Conservation (phyloP, 2,329 filamentous ascomycete species). For the Paraconiothyrium sp. region DNA sequence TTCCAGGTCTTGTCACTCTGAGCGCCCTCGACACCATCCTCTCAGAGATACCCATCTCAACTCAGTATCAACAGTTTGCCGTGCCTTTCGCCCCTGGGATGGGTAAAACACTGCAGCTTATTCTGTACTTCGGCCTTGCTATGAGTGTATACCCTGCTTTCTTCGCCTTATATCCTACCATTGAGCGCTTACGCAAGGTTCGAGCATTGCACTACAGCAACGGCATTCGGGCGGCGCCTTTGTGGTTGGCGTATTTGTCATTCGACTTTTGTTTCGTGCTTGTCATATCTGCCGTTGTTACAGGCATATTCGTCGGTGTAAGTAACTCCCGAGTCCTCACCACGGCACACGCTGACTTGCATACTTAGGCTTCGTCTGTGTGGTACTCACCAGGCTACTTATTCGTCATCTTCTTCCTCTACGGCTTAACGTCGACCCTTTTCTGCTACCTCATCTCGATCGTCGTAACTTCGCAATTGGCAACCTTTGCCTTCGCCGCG, state of each 20-base stretch:
- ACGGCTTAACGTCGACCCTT: slow-evolving; percentile 79
- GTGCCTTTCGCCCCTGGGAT: slow-evolving; percentile 74
- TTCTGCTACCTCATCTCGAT: slow-evolving; percentile 84
- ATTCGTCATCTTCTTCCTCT: slow-evolving; percentile 82
- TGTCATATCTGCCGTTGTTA: slow-evolving; percentile 70
- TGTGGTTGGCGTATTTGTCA: slow-evolving; percentile 83
- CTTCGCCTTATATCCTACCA: slow-evolving; percentile 88
- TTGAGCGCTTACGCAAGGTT: slow-evolving; percentile 81
- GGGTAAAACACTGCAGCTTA: slow-evolving; percentile 79
- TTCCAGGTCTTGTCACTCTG: slow-evolving; percentile 77
- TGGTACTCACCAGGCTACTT: slow-evolving; percentile 86
- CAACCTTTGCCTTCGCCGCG: slow-evolving; percentile 84
- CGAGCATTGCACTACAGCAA: slow-evolving; percentile 91
- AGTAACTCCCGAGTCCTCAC: slow-evolving; percentile 15
- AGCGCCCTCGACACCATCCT: slow-evolving; percentile 89
- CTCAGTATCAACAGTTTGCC: slow-evolving; percentile 79
- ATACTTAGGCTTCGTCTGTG: slow-evolving; percentile 60
- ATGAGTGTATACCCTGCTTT: slow-evolving; percentile 84
- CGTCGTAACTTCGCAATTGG: slow-evolving; percentile 79
- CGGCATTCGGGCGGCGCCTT: slow-evolving; percentile 79
- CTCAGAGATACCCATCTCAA: slow-evolving; percentile 73
- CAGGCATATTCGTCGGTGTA: slow-evolving; percentile 72
- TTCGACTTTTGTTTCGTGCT: slow-evolving; percentile 85
- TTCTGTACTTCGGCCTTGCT: slow-evolving; percentile 82
- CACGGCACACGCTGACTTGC: slow-evolving; percentile 19